Evolutionary conservation across 768 basidiomycete genomes (phyloP).

Genomic region (Filobasidium floriforme): DNA sequence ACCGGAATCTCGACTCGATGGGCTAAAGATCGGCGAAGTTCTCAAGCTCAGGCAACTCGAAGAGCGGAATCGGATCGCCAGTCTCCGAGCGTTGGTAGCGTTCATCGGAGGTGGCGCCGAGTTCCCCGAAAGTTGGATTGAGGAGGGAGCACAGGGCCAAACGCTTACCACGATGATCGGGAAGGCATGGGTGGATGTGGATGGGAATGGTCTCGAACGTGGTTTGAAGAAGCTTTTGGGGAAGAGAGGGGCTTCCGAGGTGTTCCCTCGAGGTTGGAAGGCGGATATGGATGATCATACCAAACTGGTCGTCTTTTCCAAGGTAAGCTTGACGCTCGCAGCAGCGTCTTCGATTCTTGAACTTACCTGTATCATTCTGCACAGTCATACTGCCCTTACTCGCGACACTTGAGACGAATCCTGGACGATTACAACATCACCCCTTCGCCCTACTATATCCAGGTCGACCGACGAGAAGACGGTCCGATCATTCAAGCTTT

Average conservation of each 20-base stretch:
- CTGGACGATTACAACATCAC: constrained; percentile 32
- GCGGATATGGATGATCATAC: neutral
- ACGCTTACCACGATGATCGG: neutral
- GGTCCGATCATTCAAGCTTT: constrained; percentile 34
- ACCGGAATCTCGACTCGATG: neutral
- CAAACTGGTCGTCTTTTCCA: constrained; percentile 37
- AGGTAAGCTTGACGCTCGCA: constrained; percentile 28
- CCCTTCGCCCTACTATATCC: neutral
- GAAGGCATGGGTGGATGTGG: neutral
- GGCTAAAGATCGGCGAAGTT: neutral
- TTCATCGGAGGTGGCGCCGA: neutral
- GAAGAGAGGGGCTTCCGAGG: no score
- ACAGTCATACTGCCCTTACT: constrained; percentile 46
- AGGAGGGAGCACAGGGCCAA: neutral
- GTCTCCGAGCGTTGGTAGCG: neutral
- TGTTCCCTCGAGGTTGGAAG: constrained; percentile 5
- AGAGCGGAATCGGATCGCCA: neutral
- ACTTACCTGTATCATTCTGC: neutral
- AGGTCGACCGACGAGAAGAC: constrained; percentile 33
- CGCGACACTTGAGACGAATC: constrained; percentile 40
- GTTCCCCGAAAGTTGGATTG: neutral
- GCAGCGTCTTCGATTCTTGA: neutral
- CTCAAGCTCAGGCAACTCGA: neutral
- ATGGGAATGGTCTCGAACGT: neutral
- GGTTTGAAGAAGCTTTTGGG: neutral